A percentile compares a stretch with the other conserved stretches of the same genome.
phyloP scores from a whole-genome alignment of 371 early-diverging fungal species.

The Saksenaea vasiformis region DNA sequence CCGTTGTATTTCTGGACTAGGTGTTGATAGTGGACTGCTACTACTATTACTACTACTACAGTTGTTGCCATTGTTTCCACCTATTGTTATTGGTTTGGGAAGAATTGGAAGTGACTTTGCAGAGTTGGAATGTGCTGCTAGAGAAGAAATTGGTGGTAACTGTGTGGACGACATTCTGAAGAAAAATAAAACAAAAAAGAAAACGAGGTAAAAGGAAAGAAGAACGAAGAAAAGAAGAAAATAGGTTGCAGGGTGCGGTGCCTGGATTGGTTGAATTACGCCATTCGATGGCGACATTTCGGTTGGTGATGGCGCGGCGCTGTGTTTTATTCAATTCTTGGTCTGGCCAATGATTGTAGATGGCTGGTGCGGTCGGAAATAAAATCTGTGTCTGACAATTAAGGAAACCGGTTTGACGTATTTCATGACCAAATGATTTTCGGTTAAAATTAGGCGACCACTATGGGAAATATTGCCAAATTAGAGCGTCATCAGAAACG shows the following conservation, averaged over 20 bases:
- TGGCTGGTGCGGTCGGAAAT: constrained; percentile 7
- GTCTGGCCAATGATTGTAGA: neutral
- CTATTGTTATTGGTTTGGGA: constrained; percentile 2
- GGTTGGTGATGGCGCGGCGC: constrained; percentile 5
- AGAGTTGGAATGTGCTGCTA: constrained; percentile 1
- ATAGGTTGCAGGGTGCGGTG: neutral
- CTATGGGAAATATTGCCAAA: constrained; percentile 1
- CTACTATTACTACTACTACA: constrained; percentile 4
- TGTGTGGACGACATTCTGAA: constrained; percentile 4
- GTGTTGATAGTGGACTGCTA: neutral
- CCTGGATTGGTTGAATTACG: constrained; percentile 11
- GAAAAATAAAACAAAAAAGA: neutral
- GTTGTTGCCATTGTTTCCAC: neutral
- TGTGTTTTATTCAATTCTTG: neutral
- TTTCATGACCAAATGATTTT: neutral
- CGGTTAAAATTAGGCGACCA: neutral
- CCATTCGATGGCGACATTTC: constrained; percentile 20
- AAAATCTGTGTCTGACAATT: neutral
- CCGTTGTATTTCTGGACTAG: neutral
- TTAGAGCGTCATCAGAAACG: neutral
- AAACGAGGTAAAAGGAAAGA: neutral
- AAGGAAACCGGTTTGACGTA: neutral
- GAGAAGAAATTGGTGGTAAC: constrained; percentile 20
- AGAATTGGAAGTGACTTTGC: constrained; percentile 6
- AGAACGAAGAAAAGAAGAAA: neutral